phyloP scores from a whole-genome alignment of 2,329 filamentous ascomycete species.

The Lizonia empirigonia region DNA sequence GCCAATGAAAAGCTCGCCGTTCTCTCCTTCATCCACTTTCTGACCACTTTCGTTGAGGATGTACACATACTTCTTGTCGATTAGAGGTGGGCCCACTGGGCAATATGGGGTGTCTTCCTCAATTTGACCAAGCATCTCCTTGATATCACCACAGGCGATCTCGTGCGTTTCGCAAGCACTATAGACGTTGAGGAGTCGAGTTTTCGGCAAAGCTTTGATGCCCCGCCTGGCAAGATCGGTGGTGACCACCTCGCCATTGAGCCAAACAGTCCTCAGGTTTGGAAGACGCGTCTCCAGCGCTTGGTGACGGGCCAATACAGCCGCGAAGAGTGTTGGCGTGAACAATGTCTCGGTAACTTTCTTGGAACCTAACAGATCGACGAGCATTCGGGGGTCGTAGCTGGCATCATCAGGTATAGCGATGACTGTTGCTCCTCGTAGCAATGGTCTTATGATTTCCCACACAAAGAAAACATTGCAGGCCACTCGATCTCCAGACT shows the following conservation, averaged over 20 bases:
- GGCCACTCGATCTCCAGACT: slow-evolving; percentile 77
- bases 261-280: slow-evolving; percentile 72
- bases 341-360: slow-evolving; percentile 80
- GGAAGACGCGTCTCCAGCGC: slow-evolving; percentile 68
- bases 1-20: slow-evolving; percentile 76
- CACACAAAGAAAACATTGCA: slow-evolving; percentile 89
- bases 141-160: slow-evolving; percentile 76
- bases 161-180: slow-evolving; percentile 84
- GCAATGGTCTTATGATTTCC: slow-evolving; percentile 78
- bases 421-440: slow-evolving; percentile 77
- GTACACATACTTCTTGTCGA: slow-evolving; percentile 70
- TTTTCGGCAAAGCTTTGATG: slow-evolving; percentile 69
- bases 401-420: slow-evolving; percentile 76
- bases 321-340: slow-evolving; percentile 79
- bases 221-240: slow-evolving; percentile 75
- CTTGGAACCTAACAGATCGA: slow-evolving; percentile 70
- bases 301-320: slow-evolving; percentile 72
- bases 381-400: slow-evolving; percentile 76
- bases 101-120: slow-evolving; percentile 69
- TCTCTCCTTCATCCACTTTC: slow-evolving; percentile 63
- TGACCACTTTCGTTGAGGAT: slow-evolving; percentile 73
- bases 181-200: slow-evolving; percentile 77
- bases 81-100: slow-evolving; percentile 72
- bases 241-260: slow-evolving; percentile 83
- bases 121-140: slow-evolving; percentile 63